Evolutionary conservation across 768 basidiomycete species (phyloP).

Genomic region (Lentinus brumalis): DNA sequence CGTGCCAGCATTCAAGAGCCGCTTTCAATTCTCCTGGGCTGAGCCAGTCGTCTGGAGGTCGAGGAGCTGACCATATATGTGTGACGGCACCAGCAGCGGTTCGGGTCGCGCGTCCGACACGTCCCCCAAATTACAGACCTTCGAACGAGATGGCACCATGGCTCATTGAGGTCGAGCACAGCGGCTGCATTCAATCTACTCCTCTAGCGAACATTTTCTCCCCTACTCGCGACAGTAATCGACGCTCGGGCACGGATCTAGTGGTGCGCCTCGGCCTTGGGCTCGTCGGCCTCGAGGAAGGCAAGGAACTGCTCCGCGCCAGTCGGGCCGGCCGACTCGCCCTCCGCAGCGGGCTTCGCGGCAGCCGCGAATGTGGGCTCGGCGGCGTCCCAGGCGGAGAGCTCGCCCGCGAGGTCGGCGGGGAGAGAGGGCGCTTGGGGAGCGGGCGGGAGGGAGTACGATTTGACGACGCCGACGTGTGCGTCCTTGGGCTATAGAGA

Average conservation of each 20-base stretch:
- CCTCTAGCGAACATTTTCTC: constrained; percentile 18
- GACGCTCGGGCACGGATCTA: constrained; percentile 16
- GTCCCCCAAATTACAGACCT: no score
- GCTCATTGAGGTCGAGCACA: no score
- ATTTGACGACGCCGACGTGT: constrained; percentile 84
- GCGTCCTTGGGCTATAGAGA: constrained; percentile 79
- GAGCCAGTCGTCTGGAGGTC: no score
- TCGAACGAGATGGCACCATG: no score
- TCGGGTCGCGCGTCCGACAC: no score
- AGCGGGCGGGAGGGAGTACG: constrained; percentile 70
- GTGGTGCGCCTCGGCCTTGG: constrained; percentile 61
- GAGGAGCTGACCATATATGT: no score
- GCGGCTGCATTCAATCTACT: not conserved
- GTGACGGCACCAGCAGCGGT: no score
- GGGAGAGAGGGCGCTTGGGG: constrained; percentile 81
- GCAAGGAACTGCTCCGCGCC: constrained; percentile 74
- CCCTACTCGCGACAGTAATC: constrained; percentile 2
- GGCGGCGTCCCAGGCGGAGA: constrained; percentile 79
- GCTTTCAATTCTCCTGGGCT: no score
- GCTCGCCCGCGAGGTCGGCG: constrained; percentile 83
- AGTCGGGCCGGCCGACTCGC: constrained; percentile 32
- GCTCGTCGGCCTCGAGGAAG: constrained; percentile 82
- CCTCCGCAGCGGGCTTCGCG: constrained; percentile 33
- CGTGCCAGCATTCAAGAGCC: no score
- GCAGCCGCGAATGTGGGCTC: constrained; percentile 58